A percentile compares a stretch with the other conserved stretches of the same genome.
Evolutionary conservation across 2,329 filamentous ascomycete genomes (phyloP).

Genomic region (Cladobotryum mycophilum): DNA sequence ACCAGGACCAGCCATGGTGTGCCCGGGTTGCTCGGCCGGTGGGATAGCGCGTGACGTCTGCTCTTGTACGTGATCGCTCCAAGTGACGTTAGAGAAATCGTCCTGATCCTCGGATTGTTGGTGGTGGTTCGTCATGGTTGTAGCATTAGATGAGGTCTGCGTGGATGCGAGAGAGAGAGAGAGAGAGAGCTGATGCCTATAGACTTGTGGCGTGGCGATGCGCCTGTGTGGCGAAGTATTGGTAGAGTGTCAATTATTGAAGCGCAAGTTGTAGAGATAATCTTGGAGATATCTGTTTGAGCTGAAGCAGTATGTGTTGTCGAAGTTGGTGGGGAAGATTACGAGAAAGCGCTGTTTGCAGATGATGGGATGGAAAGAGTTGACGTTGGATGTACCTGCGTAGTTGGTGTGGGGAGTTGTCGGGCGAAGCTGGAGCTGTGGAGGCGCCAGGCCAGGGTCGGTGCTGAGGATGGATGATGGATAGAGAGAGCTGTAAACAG

Average conservation of each 20-base stretch:
- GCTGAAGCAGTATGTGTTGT: background rate
- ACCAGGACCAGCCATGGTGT: constrained; percentile 38
- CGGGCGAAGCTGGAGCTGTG: background rate
- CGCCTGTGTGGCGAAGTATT: background rate
- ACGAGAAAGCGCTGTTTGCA: background rate
- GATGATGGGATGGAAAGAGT: background rate
- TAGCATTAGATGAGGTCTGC: constrained; percentile 3
- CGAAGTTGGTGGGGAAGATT: constrained; percentile 5
- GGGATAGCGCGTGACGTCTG: constrained; percentile 24
- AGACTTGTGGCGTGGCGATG: background rate
- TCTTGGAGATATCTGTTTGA: background rate
- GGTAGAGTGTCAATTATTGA: background rate
- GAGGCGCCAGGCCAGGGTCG: background rate
- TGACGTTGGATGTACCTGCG: too few relatives aligned
- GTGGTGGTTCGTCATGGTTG: constrained; percentile 25
- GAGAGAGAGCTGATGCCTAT: too few relatives aligned
- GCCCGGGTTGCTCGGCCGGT: constrained; percentile 22
- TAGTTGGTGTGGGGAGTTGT: too few relatives aligned
- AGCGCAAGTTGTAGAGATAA: background rate
- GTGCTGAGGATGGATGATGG: too few relatives aligned
- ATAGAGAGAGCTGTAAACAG: too few relatives aligned
- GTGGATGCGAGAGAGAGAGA: too few relatives aligned
- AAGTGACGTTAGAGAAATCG: constrained; percentile 77
- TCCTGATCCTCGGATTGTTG: constrained; percentile 48
- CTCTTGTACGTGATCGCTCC: constrained; percentile 55